These are phyloP conservation scores for Paramecium bursaria DNA, from an alignment of 73 alveolate species.

Conservation along the genomic window DNA sequence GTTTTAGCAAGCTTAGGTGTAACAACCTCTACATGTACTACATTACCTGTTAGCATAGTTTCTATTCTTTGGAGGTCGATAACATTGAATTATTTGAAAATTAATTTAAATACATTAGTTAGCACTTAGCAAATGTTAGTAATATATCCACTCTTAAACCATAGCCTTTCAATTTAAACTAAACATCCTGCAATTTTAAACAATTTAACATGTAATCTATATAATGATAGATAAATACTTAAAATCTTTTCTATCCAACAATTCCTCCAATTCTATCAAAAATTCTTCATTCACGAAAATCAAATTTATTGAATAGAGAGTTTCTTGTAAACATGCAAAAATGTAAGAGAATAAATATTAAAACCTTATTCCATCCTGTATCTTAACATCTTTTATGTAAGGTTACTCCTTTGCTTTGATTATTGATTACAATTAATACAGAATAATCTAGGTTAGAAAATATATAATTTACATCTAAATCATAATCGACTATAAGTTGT, in stretches of 20 bases:
- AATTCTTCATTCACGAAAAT: slow-evolving; percentile 29
- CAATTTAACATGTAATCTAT: background rate
- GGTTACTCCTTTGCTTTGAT: background rate
- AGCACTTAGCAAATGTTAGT: slow-evolving; percentile 20
- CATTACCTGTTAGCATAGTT: slow-evolving; percentile 23
- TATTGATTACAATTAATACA: slow-evolving; percentile 7
- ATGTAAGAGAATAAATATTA: slow-evolving; percentile 35
- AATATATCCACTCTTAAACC: slow-evolving; percentile 48
- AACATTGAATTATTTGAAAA: slow-evolving; percentile 4
- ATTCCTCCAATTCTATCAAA: slow-evolving; percentile 1
- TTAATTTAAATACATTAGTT: background rate
- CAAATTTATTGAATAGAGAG: slow-evolving; percentile 25
- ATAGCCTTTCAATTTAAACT: slow-evolving; percentile 6
- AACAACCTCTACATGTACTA: no score
- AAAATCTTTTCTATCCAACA: background rate
- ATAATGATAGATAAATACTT: background rate
- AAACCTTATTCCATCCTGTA: slow-evolving; percentile 57
- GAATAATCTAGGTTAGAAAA: background rate
- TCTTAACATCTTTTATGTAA: slow-evolving; percentile 38
- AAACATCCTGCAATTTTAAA: slow-evolving; percentile 35
- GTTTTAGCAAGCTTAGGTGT: no score
- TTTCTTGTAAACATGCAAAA: slow-evolving; percentile 53
- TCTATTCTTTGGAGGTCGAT: background rate
- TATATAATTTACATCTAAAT: slow-evolving; percentile 11
- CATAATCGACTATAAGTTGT: background rate